Base-by-base conservation (phyloP, 2,329 filamentous ascomycete species). In the Raffaelea arxii region DNA sequence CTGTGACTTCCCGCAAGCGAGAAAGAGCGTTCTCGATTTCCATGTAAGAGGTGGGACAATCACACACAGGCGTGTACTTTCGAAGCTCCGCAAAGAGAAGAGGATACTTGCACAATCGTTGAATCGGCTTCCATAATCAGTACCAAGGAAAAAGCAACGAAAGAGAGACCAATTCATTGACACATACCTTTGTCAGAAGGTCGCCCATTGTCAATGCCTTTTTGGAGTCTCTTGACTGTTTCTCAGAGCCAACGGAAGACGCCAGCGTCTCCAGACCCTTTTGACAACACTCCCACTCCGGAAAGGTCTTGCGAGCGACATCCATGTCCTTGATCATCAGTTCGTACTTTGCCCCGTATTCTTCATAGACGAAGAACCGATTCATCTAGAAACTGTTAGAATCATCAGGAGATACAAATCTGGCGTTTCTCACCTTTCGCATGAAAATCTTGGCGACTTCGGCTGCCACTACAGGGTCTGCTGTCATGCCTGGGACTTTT, bases 311-410 rank as follows among this genome's bases (percentile, higher is more conserved):
- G 51, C 85, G 79, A 16, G 83, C 74, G 23, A 81, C 73, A 27
- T 81, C 78, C 30, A 94, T 68, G 52, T 94, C 87, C 53, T 84
- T 80, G 41, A 84, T 80, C 71, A 96, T 85, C 54, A 88, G 73
- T 54, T 94, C 87, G 62, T 92, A 94, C 59, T 91, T 91, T 44
- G 85, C 84, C 30, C 86, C 86, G 61, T 95, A 98, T 56, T 94
- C 86, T 65, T 94, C 86, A 60, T 98, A 98, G 43, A 84, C 72
- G 59, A 86, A 84, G 65, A 97, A 92, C 0, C 81, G 80, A 49
- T 78, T 77, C 67, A 94, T 82, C 86, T 94, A 47, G 21, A 25
- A 19, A 25, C 11, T 22, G 27, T 30, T 9, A 30, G 16, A 36
- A 18, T n/a, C 32, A 36, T 6, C 6, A n/a, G n/a, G n/a, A n/a